Evolutionary conservation across 2,329 filamentous ascomycete genomes (phyloP), one percentile per base, ranked within the genome.

Genomic region (Ceratocystiopsis brevicomis): DNA sequence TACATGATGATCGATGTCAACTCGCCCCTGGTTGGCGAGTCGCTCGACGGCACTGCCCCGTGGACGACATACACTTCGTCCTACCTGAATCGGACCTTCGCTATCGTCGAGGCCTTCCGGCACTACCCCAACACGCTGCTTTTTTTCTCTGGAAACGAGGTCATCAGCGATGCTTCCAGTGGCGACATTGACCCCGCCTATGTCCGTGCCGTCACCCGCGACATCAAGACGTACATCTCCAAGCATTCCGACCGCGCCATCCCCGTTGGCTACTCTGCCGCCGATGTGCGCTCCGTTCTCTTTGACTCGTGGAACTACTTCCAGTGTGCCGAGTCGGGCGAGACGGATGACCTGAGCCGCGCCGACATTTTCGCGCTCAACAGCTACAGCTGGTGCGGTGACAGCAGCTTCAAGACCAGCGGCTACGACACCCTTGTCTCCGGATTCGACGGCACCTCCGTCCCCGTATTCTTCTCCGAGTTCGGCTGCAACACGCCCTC

Each of bases 381-480:
- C 62, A 78, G 76, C 61, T 80, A 78, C 49, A 76, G 73, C 59
- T 79, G 75, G 62, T 77, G 76, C 48, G 67, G 64, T 35, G 60
- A 67, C 33, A 72, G 71, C 42, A 69, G 63, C 45, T 77, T 69
- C 57, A 54, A 63, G 16, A 66, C 62, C 37, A 67, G 69, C 10
- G 63, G 66, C 37, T 80, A 77, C 55, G 59, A 73, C 53, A 56
- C 58, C 12, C 60, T 79, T 6, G 74, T 81, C 40, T 57, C 63
- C 2, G 72, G 76, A 57, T 85, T 88, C 65, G 60, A 66, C 52
- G 67, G 67, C 49, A 72, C 70, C 36, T 72, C 76, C 15, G 69
- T 86, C 35, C 82, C 82, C 32, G 68, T 87, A 53, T 88, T 88
- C 68, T 87, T 83, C 66, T 83, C 78, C 49, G 83, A 90, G 56